phyloP scores from a whole-genome alignment of 768 basidiomycete species.

The Rhodocollybia butyracea region DNA sequence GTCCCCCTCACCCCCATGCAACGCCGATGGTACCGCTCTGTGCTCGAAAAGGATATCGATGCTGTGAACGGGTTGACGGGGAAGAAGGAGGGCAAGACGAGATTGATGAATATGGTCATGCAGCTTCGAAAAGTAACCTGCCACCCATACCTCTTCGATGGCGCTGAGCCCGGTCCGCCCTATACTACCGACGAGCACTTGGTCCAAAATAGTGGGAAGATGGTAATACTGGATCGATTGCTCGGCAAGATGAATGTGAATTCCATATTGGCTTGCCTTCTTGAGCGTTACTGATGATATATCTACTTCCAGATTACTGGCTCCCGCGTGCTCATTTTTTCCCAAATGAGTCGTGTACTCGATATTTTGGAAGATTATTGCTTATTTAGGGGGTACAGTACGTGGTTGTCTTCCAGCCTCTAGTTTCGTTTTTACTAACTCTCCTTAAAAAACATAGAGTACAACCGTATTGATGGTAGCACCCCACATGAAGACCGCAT shows the following conservation, averaged over 20 bases:
- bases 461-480: constrained; percentile 94
- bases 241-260: constrained; percentile 73
- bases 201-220: constrained; percentile 92
- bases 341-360: constrained; percentile 98
- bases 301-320: constrained; percentile 48
- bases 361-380: constrained; percentile 99
- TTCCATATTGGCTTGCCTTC: neutral
- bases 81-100: constrained; percentile 98
- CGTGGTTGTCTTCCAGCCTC: constrained; percentile 24
- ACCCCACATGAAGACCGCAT: constrained; percentile 98
- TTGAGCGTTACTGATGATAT: neutral
- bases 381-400: constrained; percentile 85
- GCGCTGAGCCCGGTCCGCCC: constrained; percentile 97
- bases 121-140: constrained; percentile 91
- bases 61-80: constrained; percentile 95
- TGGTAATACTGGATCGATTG: constrained; percentile 95
- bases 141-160: constrained; percentile 91
- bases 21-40: constrained; percentile 94
- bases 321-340: constrained; percentile 95
- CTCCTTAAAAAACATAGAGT: constrained; percentile 54
- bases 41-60: constrained; percentile 97
- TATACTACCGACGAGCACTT: constrained; percentile 98
- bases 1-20: constrained; percentile 98
- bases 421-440: neutral
- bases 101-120: constrained; percentile 99